A percentile compares a stretch with the other conserved stretches of the same genome.
Conservation (phyloP, 2,329 filamentous ascomycete species). For the Calonectria pseudoreteaudii region DNA sequence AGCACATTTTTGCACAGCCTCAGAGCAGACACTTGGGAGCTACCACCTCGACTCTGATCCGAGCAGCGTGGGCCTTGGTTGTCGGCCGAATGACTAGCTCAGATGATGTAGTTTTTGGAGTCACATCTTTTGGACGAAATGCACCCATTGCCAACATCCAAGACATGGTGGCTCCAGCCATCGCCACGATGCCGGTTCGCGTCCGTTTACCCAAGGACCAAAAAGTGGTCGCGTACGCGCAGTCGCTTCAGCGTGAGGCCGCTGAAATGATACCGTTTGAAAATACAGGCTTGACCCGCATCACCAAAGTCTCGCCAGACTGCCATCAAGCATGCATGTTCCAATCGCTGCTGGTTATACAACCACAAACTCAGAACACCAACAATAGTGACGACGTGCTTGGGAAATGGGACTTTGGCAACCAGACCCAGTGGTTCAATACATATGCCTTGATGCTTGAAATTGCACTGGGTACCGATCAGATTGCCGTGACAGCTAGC, state of each 20-base stretch:
- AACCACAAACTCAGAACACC: neutral
- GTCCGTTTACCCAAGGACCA: conserved; percentile 39
- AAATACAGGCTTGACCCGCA: conserved; percentile 24
- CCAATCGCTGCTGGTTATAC: conserved; percentile 23
- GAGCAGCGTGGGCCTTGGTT: conserved; percentile 45
- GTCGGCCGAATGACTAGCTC: conserved; percentile 30
- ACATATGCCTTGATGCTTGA: conserved; percentile 14
- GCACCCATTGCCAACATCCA: conserved; percentile 37
- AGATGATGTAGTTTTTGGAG: conserved; percentile 40
- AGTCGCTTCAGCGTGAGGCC: conserved; percentile 36
- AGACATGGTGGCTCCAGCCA: conserved; percentile 30
- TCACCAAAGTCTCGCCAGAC: neutral
- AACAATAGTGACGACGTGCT: neutral
- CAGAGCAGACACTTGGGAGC: neutral
- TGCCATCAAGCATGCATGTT: conserved; percentile 7
- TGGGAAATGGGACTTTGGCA: neutral
- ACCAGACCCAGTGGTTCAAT: neutral
- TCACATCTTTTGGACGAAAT: conserved; percentile 38
- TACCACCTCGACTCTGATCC: conserved; percentile 33
- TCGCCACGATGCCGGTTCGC: conserved; percentile 32
- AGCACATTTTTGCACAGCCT: neutral
- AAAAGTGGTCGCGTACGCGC: conserved; percentile 53
- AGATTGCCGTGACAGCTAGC: neutral
- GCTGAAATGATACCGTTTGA: conserved; percentile 24
- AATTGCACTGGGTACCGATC: neutral